These are phyloP conservation scores for Pseudogymnoascus sp. DNA, from an alignment of 2,329 filamentous ascomycete genomes.

Conservation along the genomic window DNA sequence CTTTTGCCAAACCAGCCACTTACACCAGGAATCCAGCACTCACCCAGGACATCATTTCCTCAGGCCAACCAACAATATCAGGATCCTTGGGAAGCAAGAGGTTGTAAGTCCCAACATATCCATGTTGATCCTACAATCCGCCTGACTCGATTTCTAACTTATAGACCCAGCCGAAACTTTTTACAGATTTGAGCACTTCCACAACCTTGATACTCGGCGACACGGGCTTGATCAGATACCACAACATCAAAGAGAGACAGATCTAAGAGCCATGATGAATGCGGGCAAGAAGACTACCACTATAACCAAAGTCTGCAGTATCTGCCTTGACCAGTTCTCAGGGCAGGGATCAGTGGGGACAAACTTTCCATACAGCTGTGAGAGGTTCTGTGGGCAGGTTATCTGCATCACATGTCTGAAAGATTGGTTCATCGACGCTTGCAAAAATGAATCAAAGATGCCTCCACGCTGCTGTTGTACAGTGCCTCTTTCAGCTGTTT, in stretches of 20 bases:
- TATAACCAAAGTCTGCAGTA: neutral
- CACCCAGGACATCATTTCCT: neutral
- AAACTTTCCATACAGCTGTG: neutral
- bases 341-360: neutral
- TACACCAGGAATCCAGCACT: neutral
- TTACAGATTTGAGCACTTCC: neutral
- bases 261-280: neutral
- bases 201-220: neutral
- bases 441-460: constrained; percentile 34
- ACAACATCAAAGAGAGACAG: neutral
- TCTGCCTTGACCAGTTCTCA: neutral
- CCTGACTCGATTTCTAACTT: neutral
- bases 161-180: neutral
- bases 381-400: neutral
- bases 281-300: neutral
- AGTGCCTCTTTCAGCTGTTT: constrained; percentile 36
- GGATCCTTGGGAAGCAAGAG: neutral
- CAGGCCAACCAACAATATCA: neutral
- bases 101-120: neutral
- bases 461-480: constrained; percentile 39
- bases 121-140: neutral
- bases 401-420: constrained; percentile 31
- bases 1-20: neutral
- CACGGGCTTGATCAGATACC: neutral
- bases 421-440: constrained; percentile 35